Base-by-base conservation (phyloP, 2,329 filamentous ascomycete species). In the Epicoccum sorghinum region DNA sequence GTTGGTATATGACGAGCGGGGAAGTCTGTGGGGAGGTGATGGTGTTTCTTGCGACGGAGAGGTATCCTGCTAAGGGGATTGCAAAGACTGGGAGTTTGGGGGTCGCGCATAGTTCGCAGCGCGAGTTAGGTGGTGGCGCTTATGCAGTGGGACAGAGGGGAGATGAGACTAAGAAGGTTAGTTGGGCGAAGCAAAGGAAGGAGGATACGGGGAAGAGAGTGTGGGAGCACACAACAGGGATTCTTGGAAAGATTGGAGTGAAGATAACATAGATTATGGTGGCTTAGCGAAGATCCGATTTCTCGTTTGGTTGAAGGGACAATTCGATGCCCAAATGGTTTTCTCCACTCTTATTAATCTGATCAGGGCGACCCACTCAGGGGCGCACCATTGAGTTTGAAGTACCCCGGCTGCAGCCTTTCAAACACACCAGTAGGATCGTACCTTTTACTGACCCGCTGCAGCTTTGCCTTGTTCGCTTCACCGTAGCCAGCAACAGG, bases 401-500 rank as follows among this genome's bases (percentile, higher is more conserved):
- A 69, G n/a, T 59, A 63, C 1, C 65, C 65, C 0, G 63, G 59
- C 36, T 62, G 60, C 5, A 64, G 24, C 9, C 8, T 55, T 47
- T 68, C 42, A 37, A 69, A 68, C 5, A 69, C 57, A 7, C 51
- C 55, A 0, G 40, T 53, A 3, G 64, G 64, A 45, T 67, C 65
- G 18, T 66, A 66, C 41, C 62, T 63, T 36, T 57, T 54, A 4
- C 60, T 51, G 1, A 68, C 52, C 0, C 40, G 18, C 41, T 57
- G 51, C 43, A 69, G n/a, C 12, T 52, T 65, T 27, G 62, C 56
- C 37, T 69, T 50, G 44, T 78, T 80, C 1, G 57, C 61, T 13
- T 61, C 27, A 0, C 79, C 78, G 55, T 81, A 82, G 9, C 75
- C 68, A 9, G 64, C 61, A 40, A 81, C 57, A 0, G 76, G 70